Evolutionary conservation across 2,329 filamentous ascomycete species (phyloP), one percentile per base, ranked within the genome.

Genomic region (Penicillium sp.): DNA sequence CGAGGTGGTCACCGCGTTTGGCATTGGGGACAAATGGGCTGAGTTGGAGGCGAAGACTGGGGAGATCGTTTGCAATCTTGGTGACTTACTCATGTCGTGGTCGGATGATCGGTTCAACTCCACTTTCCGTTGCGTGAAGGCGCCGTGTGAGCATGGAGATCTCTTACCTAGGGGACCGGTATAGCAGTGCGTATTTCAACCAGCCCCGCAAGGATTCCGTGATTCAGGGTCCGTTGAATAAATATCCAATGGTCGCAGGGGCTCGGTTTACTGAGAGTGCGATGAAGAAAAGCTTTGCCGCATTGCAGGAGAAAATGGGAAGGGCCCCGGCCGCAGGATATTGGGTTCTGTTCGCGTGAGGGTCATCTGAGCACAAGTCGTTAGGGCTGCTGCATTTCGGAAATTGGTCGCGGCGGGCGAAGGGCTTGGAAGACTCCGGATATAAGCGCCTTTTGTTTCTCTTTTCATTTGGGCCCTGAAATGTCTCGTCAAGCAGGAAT

Each of bases 41-140:
- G 79, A 79, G 48, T 74, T 85, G n/a, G 75, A 79, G 50, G 77
- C 77, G 5, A 66, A 61, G 2, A 69, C 69, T 0, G 77, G 74
- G 0, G 75, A 76, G 50, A 79, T 82, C 45, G 77, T 85, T 7
- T 84, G 81, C 64, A 84, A 84, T 55, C 81, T 84, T 50, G 82
- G 82, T 3, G 81, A 85, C 59, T 67, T 85, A 44, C 69, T 85
- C 13, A 84, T 85, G 82, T 77, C 72, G 34, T 84, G 81, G 80
- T 79, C 75, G 23, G 81, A 85, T 58, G 82, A 85, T 62, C 74
- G 80, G 16, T 84, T 85, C 70, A 85, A 84, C 66, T 80, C 76
- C 32, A 83, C 81, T 0, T 80, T 82, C 43, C 82, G 85, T 64
- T 74, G 81, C 3, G 81, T 85, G 47, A 81, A 80, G 65, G 78